Base-by-base conservation (phyloP, 805 yeast genomes). In the Barnettozyma pratensis region DNA sequence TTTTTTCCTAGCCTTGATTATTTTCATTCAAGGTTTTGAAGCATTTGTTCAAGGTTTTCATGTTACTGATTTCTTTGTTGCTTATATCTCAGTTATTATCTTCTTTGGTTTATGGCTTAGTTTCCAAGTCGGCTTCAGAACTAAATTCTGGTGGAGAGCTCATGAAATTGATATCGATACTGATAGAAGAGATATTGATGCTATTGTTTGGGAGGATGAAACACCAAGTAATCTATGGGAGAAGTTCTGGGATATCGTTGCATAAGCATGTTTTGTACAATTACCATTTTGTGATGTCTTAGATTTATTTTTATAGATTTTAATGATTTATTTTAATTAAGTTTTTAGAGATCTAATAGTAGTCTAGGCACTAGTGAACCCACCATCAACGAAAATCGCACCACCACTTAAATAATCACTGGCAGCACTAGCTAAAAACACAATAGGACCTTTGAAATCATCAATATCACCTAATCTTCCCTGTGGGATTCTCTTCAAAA, bases 311-410 rank as follows among this genome's bases (percentile, higher is more conserved):
- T 42, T 31, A 26, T 44, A 25, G 26, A 25, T 26, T 7, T 6
- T 37, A 6, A 19, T 19, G 19, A 19, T 2, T 19, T 14, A 10
- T 36, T 6, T 36, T 7, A 7, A 36, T 6, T 95, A 95, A 6
- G 90, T 84, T 45, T 89, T 75, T 67, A 76, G 87, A 26, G 85
- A 77, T 42, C 89, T 76, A 11, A 94, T 83, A 46, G 87, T 79
- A 4, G 90, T 91, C 53, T 87, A 71, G 14, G 39, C 39, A 69
- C 19, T 37, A 36, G 31, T n/a, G 35, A 10, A 26, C 6, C 42
- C 41, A 31, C 46, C 31, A n/a, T 27, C 27, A 32, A 44, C 46
- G n/a, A 38, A 12, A 10, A 31, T 7, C 4, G 41, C 26, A 3
- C 26, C 31, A 32, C 54, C 42, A 26, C 10, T 32, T 30, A 26